These are phyloP conservation scores for Myxozyma neotropica DNA, from an alignment of 805 yeast species.

Conservation along the genomic window DNA sequence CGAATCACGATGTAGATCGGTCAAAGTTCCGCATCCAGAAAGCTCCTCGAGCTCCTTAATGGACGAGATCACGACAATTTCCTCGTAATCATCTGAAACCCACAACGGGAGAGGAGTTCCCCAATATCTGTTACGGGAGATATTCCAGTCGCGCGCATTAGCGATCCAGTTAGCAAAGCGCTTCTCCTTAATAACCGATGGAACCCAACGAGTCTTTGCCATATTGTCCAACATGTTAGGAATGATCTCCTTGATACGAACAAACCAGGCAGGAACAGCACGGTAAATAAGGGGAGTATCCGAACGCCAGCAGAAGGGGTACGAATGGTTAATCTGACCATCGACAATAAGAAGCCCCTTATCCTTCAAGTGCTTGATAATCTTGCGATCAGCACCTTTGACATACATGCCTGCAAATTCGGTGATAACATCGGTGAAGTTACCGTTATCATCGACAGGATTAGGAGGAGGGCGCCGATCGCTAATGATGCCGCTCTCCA, in stretches of 20 bases:
- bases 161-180: constrained; percentile 98
- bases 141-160: constrained; percentile 98
- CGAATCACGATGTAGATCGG: constrained; percentile 90
- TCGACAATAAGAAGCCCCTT: constrained; percentile 73
- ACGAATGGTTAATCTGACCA: constrained; percentile 88
- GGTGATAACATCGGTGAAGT: constrained; percentile 71
- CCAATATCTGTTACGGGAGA: constrained; percentile 98
- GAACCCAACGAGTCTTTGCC: constrained; percentile 92
- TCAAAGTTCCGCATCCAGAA: constrained; percentile 73
- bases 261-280: constrained; percentile 99
- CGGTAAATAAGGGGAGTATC: constrained; percentile 96
- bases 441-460: constrained; percentile 93
- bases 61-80: constrained; percentile 91
- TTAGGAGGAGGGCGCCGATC: constrained; percentile 78
- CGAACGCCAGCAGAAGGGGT: constrained; percentile 99
- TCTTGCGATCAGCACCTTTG: constrained; percentile 91
- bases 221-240: constrained; percentile 89
- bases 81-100: constrained; percentile 93
- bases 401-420: constrained; percentile 84
- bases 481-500: constrained; percentile 70
- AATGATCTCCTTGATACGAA: constrained; percentile 80
- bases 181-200: constrained; percentile 84
- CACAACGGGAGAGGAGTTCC: constrained; percentile 99
- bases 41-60: constrained; percentile 81
- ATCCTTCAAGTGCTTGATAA: constrained; percentile 80